These are phyloP conservation scores for Yamadazyma ubonensis DNA, from an alignment of 805 yeast genomes.

Conservation along the genomic window DNA sequence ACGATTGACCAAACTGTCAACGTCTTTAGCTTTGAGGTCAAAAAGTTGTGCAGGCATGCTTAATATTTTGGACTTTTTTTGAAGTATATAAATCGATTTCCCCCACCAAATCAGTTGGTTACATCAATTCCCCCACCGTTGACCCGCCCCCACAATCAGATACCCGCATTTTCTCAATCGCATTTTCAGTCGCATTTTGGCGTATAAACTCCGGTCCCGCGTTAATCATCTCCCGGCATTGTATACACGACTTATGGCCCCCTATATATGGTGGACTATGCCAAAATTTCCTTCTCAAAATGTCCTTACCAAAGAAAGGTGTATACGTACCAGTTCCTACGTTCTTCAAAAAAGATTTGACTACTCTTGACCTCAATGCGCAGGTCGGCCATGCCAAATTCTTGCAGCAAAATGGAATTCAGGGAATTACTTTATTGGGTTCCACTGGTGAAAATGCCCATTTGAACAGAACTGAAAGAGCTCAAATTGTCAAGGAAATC, in stretches of 20 bases:
- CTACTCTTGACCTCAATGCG: slow-evolving; percentile 43
- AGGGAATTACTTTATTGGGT: slow-evolving; percentile 50
- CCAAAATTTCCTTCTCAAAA: background rate
- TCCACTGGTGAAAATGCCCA: slow-evolving; percentile 59
- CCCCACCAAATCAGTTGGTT: background rate
- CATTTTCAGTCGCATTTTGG: background rate
- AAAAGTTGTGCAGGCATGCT: slow-evolving; percentile 19
- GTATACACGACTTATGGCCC: background rate
- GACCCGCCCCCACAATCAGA: background rate
- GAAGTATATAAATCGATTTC: background rate
- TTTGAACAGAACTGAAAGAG: slow-evolving; percentile 46
- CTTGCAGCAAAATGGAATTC: slow-evolving; percentile 44
- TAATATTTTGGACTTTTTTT: no score
- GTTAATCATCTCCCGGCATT: background rate
- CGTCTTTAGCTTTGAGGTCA: slow-evolving; percentile 15
- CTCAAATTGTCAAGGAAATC: slow-evolving; percentile 28
- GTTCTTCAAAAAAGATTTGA: slow-evolving; percentile 45
- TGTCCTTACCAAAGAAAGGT: slow-evolving; percentile 22
- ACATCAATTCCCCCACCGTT: background rate
- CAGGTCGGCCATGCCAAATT: slow-evolving; percentile 45
- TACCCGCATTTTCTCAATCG: background rate
- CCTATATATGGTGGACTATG: background rate
- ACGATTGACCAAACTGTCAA: slow-evolving; percentile 17
- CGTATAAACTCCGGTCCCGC: background rate
- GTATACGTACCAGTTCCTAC: slow-evolving; percentile 57